phyloP scores from a whole-genome alignment of 345 rosid genomes.

The Eucalyptus curtisii region DNA sequence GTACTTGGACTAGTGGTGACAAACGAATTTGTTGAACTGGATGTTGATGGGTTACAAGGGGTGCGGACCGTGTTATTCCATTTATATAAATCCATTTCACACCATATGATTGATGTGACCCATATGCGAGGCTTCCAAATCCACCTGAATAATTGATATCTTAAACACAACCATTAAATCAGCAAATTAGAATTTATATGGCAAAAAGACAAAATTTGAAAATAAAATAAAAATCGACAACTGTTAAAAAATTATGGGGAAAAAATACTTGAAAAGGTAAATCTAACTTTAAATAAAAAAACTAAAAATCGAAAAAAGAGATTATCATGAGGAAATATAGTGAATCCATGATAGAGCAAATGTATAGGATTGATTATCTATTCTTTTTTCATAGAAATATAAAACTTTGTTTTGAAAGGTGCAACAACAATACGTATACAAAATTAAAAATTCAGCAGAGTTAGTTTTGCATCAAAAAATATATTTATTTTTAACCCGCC shows the following conservation, averaged over 20 bases:
- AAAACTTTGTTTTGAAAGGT: neutral
- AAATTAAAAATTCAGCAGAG: neutral
- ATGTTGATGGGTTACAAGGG: neutral
- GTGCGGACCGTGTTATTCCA: neutral
- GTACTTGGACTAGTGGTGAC: neutral
- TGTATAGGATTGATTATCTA: neutral
- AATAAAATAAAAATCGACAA: neutral
- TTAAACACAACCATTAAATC: neutral
- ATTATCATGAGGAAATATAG: neutral
- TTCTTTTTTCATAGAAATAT: neutral
- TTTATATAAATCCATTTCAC: neutral
- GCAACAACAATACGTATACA: neutral
- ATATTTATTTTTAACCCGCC: neutral
- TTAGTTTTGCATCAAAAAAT: neutral
- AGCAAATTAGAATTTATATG: neutral
- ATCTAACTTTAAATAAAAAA: neutral
- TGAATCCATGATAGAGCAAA: neutral
- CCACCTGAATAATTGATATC: neutral
- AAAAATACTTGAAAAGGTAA: neutral
- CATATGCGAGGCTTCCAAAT: neutral
- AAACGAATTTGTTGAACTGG: neutral
- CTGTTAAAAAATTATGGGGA: neutral
- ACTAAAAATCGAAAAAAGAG: neutral
- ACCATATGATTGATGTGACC: neutral
- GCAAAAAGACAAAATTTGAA: neutral